These are phyloP conservation scores for Annulohypoxylon truncatum DNA, from an alignment of 2,329 filamentous ascomycete species.

Conservation along the genomic window DNA sequence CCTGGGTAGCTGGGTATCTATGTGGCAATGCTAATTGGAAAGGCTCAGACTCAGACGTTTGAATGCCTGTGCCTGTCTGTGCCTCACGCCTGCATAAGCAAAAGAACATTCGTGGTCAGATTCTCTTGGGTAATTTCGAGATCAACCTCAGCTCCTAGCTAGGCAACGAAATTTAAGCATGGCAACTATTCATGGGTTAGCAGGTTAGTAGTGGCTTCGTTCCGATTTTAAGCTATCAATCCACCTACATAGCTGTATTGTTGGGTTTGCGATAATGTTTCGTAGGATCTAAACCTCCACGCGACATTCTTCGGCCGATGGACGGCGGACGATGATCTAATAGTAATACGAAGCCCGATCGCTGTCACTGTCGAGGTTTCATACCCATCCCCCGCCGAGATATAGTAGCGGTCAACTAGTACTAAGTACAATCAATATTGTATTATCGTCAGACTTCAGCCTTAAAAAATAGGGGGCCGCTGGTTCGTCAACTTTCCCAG, in stretches of 20 bases:
- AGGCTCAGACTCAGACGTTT: constrained; percentile 22
- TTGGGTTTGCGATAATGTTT: background rate
- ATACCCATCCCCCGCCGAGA: background rate
- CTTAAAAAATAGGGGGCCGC: constrained; percentile 29
- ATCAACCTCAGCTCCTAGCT: constrained; percentile 9
- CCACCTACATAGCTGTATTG: constrained; percentile 5
- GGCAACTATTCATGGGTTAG: background rate
- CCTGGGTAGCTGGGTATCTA: too few relatives aligned
- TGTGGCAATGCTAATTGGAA: constrained; percentile 1
- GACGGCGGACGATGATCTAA: too few relatives aligned
- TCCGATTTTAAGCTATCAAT: constrained; percentile 7
- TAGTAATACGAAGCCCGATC: constrained; percentile 11
- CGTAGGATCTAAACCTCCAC: background rate
- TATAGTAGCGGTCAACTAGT: background rate
- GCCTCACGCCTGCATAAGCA: constrained; percentile 18
- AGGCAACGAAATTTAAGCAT: constrained; percentile 23
- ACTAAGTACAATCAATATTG: background rate
- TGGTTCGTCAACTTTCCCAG: constrained; percentile 12
- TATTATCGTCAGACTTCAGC: constrained; percentile 11
- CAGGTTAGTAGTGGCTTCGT: background rate
- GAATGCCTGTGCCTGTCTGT: constrained; percentile 18
- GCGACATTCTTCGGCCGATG: background rate
- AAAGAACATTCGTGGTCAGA: constrained; percentile 2
- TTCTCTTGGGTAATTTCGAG: constrained; percentile 11
- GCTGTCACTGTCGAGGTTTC: background rate